phyloP scores from a whole-genome alignment of 192 early-diverging fungal species.

The Physocladia obscura region DNA sequence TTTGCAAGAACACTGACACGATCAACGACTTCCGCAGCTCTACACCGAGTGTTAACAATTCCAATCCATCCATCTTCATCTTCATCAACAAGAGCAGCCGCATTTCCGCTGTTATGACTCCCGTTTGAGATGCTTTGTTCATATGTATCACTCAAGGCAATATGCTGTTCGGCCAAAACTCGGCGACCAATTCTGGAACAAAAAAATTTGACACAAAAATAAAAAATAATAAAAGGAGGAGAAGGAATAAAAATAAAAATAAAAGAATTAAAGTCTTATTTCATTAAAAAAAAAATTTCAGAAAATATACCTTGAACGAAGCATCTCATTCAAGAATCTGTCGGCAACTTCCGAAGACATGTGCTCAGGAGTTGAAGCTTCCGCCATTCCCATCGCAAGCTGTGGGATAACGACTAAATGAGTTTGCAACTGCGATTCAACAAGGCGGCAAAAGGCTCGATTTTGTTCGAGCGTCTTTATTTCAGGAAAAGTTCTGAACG shows the following conservation, averaged over 20 bases:
- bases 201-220: not conserved
- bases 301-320: conserved; percentile 52
- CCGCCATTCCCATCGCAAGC: conserved; percentile 81
- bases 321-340: conserved; percentile 86
- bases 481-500: conserved; percentile 64
- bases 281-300: not conserved
- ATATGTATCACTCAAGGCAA: conserved; percentile 62
- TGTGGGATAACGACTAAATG: conserved; percentile 86
- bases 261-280: not conserved
- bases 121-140: conserved; percentile 24
- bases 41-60: conserved; percentile 69
- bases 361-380: conserved; percentile 65
- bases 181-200: conserved; percentile 78
- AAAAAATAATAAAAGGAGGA: not conserved
- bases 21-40: conserved; percentile 54
- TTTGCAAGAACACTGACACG: conserved; percentile 36
- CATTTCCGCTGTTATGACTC: not conserved
- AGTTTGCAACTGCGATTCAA: conserved; percentile 71
- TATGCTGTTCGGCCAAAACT: conserved; percentile 90
- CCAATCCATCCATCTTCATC: conserved; percentile 63
- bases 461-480: conserved; percentile 84
- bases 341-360: conserved; percentile 67
- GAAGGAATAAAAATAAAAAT: not conserved
- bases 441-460: conserved; percentile 70
- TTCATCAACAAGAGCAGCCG: conserved; percentile 38